Conservation (phyloP, 2,329 filamentous ascomycete species). For the Ceratocystis ficicola region DNA sequence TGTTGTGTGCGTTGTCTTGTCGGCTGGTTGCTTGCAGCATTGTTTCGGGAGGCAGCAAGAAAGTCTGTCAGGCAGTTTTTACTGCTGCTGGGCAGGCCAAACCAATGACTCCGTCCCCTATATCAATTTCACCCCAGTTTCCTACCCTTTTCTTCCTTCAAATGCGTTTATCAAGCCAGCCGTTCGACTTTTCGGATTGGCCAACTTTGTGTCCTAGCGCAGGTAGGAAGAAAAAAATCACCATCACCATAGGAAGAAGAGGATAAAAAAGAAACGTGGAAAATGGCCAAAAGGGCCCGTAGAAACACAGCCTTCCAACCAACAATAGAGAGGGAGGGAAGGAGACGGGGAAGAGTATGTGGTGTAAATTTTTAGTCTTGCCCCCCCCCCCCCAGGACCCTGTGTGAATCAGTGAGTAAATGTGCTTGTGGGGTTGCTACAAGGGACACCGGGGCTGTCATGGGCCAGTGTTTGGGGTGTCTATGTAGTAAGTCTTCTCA, state of each 20-base stretch:
- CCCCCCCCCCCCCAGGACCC: neutral
- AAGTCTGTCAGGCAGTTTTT: neutral
- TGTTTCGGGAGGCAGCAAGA: neutral
- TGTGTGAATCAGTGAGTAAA: conserved; percentile 1
- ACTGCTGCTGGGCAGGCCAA: neutral
- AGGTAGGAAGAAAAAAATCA: neutral
- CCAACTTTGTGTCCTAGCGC: neutral
- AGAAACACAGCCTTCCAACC: conserved; percentile 9
- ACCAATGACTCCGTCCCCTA: neutral
- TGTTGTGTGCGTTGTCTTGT: neutral
- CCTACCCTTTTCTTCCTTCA: neutral
- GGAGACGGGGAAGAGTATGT: neutral
- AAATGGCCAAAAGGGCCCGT: neutral
- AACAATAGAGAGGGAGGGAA: neutral
- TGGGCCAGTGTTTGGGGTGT: neutral
- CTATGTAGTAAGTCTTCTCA: neutral
- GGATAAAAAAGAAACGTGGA: neutral
- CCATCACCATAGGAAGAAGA: neutral
- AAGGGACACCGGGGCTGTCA: conserved; percentile 7
- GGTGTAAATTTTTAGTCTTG: neutral
- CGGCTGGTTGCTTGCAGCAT: conserved; percentile 2
- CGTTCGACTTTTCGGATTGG: neutral
- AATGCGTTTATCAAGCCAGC: neutral
- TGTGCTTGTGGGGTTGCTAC: neutral
- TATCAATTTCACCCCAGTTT: neutral